Evolutionary conservation across 768 basidiomycete species (phyloP).

Genomic region (Leccinum fibrillosum): DNA sequence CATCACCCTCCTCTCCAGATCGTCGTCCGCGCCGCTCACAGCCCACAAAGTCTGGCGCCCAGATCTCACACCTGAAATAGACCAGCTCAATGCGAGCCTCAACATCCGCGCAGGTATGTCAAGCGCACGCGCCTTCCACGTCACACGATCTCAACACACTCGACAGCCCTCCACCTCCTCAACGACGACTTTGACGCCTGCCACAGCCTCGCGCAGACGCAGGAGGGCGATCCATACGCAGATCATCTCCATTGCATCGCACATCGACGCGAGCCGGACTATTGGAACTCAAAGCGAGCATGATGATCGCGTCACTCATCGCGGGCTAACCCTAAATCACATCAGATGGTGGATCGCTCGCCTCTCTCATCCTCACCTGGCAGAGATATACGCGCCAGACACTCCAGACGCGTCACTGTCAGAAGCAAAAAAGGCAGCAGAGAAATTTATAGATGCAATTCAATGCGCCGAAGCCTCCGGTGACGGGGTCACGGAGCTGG

Average conservation of each 20-base stretch:
- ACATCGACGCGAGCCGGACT: constrained; percentile 25
- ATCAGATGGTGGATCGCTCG: constrained; percentile 18
- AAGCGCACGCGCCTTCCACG: background rate
- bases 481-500: constrained; percentile 10
- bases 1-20: constrained; percentile 12
- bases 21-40: constrained; percentile 13
- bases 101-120: constrained; percentile 15
- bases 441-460: constrained; percentile 12
- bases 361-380: constrained; percentile 15
- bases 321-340: background rate
- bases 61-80: constrained; percentile 16
- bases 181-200: constrained; percentile 19
- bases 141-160: background rate
- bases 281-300: constrained; percentile 13
- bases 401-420: constrained; percentile 1
- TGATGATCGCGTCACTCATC: background rate
- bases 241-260: constrained; percentile 22
- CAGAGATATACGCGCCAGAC: constrained; percentile 14
- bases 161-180: constrained; percentile 18
- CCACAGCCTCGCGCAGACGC: constrained; percentile 19
- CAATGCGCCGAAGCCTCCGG: constrained; percentile 11
- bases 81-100: constrained; percentile 12
- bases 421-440: constrained; percentile 6
- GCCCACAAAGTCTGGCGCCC: constrained; percentile 13
- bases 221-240: constrained; percentile 19